Base-by-base conservation (phyloP, 345 rosid genomes). In the Gynandropsis gynandra region DNA sequence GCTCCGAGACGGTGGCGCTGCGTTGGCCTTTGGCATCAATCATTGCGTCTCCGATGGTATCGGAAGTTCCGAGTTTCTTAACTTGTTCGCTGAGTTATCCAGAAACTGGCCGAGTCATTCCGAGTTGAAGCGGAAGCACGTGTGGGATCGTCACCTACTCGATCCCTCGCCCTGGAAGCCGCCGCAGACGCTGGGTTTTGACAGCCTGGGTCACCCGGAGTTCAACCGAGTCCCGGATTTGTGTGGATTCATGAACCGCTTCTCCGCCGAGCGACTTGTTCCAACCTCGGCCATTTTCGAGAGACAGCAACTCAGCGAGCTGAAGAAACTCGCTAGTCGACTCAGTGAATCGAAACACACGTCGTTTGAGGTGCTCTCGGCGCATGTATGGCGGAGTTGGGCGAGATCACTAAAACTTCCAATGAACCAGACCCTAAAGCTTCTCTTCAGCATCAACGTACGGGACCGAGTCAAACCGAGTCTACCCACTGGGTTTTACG, bases 351-450 rank as follows among this genome's bases (percentile, higher is more conserved):
- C 65, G 6, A 35, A 42, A 15, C 75, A 53, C 71, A 83, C 95
- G 17, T 79, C 82, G 19, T 89, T 82, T 45, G 95, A 89, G 49
- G 93, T 80, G 16, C 72, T 85, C 8, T 70, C 95, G 0, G 95
- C 93, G 12, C 97, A 89, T 32, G 74, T 83, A 1, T 89, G 97
- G 97, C 58, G 85, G 50, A 77, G 89, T 72, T 89, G 97, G 97
- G 80, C 80, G 5, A 75, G 81, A 45, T 71, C 95, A 1, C 44
- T 89, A 40, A 76, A 76, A 59, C 36, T 89, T 13, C 87, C 93
- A 0, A 54, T 78, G 15, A 80, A 73, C 18, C 97, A 89, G 61
- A 73, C 21, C 31, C 10, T 75, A 37, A 85, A 83, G 75, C 89
- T 89, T 31, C 68, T 89, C 4, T 89, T 89, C 21, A 85, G 93